phyloP scores from a whole-genome alignment of 2,329 filamentous ascomycete genomes.

The Calonectria hawksworthii region DNA sequence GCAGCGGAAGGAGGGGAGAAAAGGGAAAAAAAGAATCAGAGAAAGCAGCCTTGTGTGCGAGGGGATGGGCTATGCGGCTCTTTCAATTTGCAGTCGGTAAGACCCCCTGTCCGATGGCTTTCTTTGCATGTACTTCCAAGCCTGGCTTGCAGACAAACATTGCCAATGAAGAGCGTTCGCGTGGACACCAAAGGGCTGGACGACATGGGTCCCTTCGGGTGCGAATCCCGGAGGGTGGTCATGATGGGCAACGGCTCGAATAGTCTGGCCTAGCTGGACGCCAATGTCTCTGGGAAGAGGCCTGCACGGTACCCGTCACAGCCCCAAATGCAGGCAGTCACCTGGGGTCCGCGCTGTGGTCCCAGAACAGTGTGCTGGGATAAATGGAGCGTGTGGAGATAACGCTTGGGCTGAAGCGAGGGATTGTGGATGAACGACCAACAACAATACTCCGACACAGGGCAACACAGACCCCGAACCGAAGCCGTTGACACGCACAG shows the following conservation, averaged over 20 bases:
- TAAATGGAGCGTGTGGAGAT: slow-evolving; percentile 12
- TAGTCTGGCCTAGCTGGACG: background rate
- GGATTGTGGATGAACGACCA: slow-evolving; percentile 6
- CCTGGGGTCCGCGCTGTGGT: background rate
- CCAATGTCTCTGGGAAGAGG: slow-evolving; percentile 9
- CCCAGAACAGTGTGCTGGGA: background rate
- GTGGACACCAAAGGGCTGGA: slow-evolving; percentile 24
- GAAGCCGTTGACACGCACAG: background rate
- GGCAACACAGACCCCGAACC: background rate
- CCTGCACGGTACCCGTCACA: background rate
- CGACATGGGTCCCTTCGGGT: slow-evolving; percentile 33
- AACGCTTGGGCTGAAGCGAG: background rate
- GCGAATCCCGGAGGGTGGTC: slow-evolving; percentile 8
- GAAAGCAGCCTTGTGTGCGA: background rate
- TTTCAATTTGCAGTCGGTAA: slow-evolving; percentile 19
- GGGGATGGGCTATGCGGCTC: slow-evolving; percentile 23
- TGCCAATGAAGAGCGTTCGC: slow-evolving; percentile 17
- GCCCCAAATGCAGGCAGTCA: slow-evolving; percentile 9
- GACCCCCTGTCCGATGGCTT: slow-evolving; percentile 7
- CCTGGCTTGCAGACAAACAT: slow-evolving; percentile 21
- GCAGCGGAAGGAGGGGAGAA: background rate
- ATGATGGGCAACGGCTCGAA: slow-evolving; percentile 15
- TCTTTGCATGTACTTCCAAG: slow-evolving; percentile 5
- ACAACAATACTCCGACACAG: background rate
- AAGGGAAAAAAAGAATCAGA: slow-evolving; percentile 15